Percentiles rank a stretch among this genome's conserved stretches.
Evolutionary conservation across 176 grass and related monocot genomes (phyloP).

Genomic region (Avena sativa): DNA sequence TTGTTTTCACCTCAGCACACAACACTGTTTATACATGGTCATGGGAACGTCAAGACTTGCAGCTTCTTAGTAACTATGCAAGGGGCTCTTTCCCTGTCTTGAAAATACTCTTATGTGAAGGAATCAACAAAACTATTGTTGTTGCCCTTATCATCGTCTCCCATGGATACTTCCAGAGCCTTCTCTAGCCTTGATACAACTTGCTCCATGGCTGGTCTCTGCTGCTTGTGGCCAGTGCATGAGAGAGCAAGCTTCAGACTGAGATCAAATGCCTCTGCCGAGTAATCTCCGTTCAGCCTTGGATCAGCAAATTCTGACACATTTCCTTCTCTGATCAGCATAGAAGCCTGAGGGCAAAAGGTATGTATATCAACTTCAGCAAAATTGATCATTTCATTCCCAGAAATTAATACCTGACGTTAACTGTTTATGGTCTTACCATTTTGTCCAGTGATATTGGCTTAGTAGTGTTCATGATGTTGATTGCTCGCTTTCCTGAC

Average conservation of each 20-base stretch:
- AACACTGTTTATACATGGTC: slow-evolving; percentile 38
- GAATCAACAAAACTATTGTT: slow-evolving; percentile 43
- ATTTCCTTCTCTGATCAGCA: slow-evolving; percentile 52
- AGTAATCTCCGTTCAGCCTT: slow-evolving; percentile 57
- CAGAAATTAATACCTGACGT: slow-evolving; percentile 7
- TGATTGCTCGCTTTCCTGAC: slow-evolving; percentile 63
- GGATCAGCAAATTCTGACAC: slow-evolving; percentile 64
- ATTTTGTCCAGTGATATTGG: slow-evolving; percentile 67
- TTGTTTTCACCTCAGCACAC: slow-evolving; percentile 12
- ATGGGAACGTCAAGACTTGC: slow-evolving; percentile 31
- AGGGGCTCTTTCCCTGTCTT: slow-evolving; percentile 24
- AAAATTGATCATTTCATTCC: neutral
- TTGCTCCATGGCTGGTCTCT: slow-evolving; percentile 66
- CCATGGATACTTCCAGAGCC: slow-evolving; percentile 59
- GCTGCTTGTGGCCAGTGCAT: slow-evolving; percentile 68
- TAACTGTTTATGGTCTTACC: slow-evolving; percentile 42
- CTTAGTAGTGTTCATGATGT: slow-evolving; percentile 62
- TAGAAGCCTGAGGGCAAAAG: slow-evolving; percentile 51
- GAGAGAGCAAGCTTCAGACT: slow-evolving; percentile 64
- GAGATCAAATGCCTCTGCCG: slow-evolving; percentile 63
- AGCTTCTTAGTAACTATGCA: slow-evolving; percentile 26
- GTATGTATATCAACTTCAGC: neutral
- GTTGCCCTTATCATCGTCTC: slow-evolving; percentile 22
- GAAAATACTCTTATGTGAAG: slow-evolving; percentile 41
- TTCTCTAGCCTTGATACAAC: slow-evolving; percentile 58